A percentile compares a stretch with the other conserved stretches of the same genome.
Conservation (phyloP, 2,329 filamentous ascomycete species). For the Lasiodiplodia sp. region DNA sequence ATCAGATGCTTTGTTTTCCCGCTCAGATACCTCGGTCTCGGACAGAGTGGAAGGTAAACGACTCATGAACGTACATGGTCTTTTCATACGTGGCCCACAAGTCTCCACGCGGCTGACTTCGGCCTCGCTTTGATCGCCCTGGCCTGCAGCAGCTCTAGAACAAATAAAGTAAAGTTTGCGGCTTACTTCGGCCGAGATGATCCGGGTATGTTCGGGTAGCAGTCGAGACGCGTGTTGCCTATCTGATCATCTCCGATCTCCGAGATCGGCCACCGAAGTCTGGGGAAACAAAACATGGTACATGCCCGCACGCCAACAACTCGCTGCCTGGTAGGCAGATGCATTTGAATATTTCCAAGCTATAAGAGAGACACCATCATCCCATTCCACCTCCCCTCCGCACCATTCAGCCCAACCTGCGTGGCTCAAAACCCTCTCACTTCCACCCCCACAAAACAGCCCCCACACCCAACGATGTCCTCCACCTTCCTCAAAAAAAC, state of each 20-base stretch:
- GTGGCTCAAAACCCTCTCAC: neutral
- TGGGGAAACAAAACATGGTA: neutral
- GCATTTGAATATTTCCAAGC: too few relatives aligned
- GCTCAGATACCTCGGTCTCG: neutral
- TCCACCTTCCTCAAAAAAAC: neutral
- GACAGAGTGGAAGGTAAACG: neutral
- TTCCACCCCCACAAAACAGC: neutral
- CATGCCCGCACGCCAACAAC: too few relatives aligned
- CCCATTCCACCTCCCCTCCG: too few relatives aligned
- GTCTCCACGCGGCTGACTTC: too few relatives aligned
- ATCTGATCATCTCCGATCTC: slow-evolving; percentile 7
- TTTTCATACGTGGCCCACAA: too few relatives aligned
- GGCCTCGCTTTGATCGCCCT: too few relatives aligned
- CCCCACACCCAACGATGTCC: neutral
- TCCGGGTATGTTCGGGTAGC: neutral
- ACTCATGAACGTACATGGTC: neutral
- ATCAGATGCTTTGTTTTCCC: too few relatives aligned
- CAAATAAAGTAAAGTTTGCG: neutral
- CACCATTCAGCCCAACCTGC: too few relatives aligned
- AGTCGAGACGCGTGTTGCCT: neutral
- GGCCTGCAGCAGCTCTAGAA: too few relatives aligned
- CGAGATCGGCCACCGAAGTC: neutral
- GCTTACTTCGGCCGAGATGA: neutral
- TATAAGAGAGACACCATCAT: too few relatives aligned
- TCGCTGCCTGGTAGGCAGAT: too few relatives aligned